Base-by-base conservation (phyloP, 257 asterid species). In the Echium plantagineum region DNA sequence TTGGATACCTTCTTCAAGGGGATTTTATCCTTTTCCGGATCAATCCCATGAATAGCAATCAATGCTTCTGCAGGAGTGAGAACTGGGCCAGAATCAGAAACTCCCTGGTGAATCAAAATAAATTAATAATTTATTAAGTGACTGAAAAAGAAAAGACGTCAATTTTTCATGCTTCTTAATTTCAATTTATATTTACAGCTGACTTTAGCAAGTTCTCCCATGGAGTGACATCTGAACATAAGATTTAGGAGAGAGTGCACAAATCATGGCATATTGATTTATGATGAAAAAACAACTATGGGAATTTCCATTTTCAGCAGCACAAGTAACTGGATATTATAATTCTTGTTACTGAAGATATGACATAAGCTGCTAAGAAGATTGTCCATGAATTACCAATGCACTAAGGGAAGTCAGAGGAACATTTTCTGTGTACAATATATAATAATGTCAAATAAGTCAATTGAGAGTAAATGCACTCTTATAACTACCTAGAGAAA, bases 41-140 rank as follows among this genome's bases (percentile, higher is more conserved):
- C 94, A 52, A 93, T 80, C 69, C 86, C 95, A 70, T 89, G 97
- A 74, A 93, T 86, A 63, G 96, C 96, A 71, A 89, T 93, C 69
- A 93, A 80, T 73, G 93, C 91, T 83, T 93, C 98, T 66, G 94
- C 89, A 21, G 98, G 96, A 74, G 97, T 77, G 61, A 93, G 78
- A 69, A 83, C 71, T 12, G 82, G 85, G 63, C 81, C 62, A 70
- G 85, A 83, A 65, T 77, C 75, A 67, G 85, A 71, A 55, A 81
- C 73, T 65, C 94, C 97, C 98, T 93, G 78, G 62, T 55, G 16
- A 74, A 66, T 62, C 42, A 69, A 58, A 71, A 69, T 69, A 64
- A 55, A 56, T 67, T 70, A 64, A 55, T 13, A 28, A 56, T 4
- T 56, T 20, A 56, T 7, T 22, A 52, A 42, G 66, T 12, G 15